phyloP scores from a whole-genome alignment of 345 rosid species.

The Cardiospermum halicacabum region DNA sequence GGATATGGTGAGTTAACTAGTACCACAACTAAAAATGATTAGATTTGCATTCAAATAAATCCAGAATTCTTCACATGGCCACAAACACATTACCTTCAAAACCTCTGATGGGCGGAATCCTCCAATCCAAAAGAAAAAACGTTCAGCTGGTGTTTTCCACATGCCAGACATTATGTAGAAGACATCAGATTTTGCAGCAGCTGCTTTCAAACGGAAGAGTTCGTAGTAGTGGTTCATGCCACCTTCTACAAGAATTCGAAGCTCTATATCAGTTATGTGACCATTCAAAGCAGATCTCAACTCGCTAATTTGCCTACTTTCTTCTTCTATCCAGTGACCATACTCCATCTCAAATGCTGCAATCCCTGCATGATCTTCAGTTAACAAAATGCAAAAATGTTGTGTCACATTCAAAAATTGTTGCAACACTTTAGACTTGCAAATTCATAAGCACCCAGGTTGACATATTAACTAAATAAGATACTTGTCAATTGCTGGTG shows the following conservation, averaged over 20 bases:
- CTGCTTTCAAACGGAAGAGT: slow-evolving; percentile 78
- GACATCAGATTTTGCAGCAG: slow-evolving; percentile 73
- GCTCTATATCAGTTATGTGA: slow-evolving; percentile 54
- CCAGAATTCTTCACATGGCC: background rate
- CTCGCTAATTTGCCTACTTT: slow-evolving; percentile 51
- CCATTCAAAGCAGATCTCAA: slow-evolving; percentile 58
- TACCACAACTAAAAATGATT: slow-evolving; percentile 5
- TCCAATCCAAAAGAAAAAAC: slow-evolving; percentile 94
- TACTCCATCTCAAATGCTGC: slow-evolving; percentile 87
- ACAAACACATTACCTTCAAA: slow-evolving; percentile 56
- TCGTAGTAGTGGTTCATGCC: slow-evolving; percentile 71
- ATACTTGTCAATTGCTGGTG: background rate
- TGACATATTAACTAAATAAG: background rate
- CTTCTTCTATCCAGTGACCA: slow-evolving; percentile 81
- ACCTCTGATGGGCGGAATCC: slow-evolving; percentile 95
- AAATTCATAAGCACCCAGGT: background rate
- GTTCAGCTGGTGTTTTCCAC: slow-evolving; percentile 90
- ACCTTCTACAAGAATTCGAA: slow-evolving; percentile 55
- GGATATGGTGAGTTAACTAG: background rate
- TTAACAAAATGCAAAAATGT: slow-evolving; percentile 8
- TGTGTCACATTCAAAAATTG: background rate
- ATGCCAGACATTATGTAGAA: slow-evolving; percentile 76
- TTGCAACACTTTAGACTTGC: background rate
- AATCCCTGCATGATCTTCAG: slow-evolving; percentile 40
- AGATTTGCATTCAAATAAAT: background rate